Evolutionary conservation across 1,284 basidiomycete species (phyloP).

Genomic region (Marasmius fiardii): DNA sequence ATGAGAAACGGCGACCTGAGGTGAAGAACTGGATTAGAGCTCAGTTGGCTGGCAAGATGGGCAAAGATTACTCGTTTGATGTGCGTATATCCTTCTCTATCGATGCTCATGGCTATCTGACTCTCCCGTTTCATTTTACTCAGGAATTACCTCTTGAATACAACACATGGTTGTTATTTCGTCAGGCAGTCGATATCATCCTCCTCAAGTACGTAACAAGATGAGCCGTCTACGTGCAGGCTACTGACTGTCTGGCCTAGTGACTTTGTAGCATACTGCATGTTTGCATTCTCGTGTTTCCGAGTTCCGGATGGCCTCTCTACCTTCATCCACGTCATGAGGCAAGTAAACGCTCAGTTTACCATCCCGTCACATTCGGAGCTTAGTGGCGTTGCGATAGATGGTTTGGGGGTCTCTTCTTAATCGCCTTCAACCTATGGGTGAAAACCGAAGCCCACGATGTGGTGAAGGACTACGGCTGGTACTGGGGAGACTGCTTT

Average conservation of each 20-base stretch:
- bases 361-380: neutral
- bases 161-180: slow-evolving; percentile 90
- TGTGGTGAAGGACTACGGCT: slow-evolving; percentile 90
- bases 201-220: slow-evolving; percentile 78
- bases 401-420: slow-evolving; percentile 82
- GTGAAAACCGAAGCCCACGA: slow-evolving; percentile 97
- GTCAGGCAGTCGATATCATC: slow-evolving; percentile 92
- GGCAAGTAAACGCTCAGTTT: slow-evolving; percentile 40
- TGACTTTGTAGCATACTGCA: slow-evolving; percentile 93
- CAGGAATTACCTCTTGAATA: slow-evolving; percentile 81
- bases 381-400: slow-evolving; percentile 32
- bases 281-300: slow-evolving; percentile 93
- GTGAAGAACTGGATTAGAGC: slow-evolving; percentile 81
- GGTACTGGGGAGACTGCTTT: slow-evolving; percentile 99
- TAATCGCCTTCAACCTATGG: slow-evolving; percentile 97
- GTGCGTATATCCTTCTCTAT: slow-evolving; percentile 37
- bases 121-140: slow-evolving; percentile 5
- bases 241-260: slow-evolving; percentile 35
- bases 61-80: slow-evolving; percentile 89
- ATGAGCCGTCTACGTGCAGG: slow-evolving; percentile 3
- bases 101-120: neutral
- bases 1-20: slow-evolving; percentile 60
- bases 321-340: slow-evolving; percentile 69
- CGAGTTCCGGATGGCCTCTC: slow-evolving; percentile 80
- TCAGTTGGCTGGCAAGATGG: slow-evolving; percentile 93